Base-by-base conservation (phyloP, 2,329 filamentous ascomycete genomes). In the Alternaria consortialis region DNA sequence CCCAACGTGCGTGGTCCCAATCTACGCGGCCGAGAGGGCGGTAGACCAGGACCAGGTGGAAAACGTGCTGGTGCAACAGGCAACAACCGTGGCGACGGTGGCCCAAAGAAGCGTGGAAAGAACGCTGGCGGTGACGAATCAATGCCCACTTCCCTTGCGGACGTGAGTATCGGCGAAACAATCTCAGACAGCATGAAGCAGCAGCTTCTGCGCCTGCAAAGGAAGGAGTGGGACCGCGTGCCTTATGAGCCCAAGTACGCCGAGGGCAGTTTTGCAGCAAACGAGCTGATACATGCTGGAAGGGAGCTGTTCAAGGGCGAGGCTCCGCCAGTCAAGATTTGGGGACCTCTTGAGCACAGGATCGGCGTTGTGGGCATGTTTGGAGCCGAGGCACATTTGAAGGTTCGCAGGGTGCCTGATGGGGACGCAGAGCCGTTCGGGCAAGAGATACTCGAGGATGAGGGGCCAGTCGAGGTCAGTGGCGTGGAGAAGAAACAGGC, bases 221-320 rank as follows among this genome's bases (percentile, higher is more conserved):
- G 72, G 27, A 70, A 72, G 36, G 73, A 76, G 61, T 79, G 76
- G 76, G 76, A 77, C 58, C 69, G 70, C 34, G 69, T 70, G 57
- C 64, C 72, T 5, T 79, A 78, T 44, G 69, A 73, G 67, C 76
- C 76, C 25, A 77, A 74, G 61, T 79, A 79, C 40, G 66, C 69
- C 3, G 65, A 68, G 7, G 75, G 72, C n/a, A 77, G 74, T 56
- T 69, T 75, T 43, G 75, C 66, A 1, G 74, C 73, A 20, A 67
- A 69, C 25, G 69, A 76, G 51, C 43, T 79, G 62, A 68, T 78
- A 46, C 67, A 75, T 50, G 67, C 66, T 8, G 75, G 75, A 11
- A 63, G 73, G 48, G 71, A 74, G 53, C 52, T 79, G 17, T 76
- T 77, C 50, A 71, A 62, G 54, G 76, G 76, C 8, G 74, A 77